A percentile compares a stretch with the other conserved stretches of the same genome.
Conservation (phyloP, 768 basidiomycete genomes). For the Podaxis carcinomalis region DNA sequence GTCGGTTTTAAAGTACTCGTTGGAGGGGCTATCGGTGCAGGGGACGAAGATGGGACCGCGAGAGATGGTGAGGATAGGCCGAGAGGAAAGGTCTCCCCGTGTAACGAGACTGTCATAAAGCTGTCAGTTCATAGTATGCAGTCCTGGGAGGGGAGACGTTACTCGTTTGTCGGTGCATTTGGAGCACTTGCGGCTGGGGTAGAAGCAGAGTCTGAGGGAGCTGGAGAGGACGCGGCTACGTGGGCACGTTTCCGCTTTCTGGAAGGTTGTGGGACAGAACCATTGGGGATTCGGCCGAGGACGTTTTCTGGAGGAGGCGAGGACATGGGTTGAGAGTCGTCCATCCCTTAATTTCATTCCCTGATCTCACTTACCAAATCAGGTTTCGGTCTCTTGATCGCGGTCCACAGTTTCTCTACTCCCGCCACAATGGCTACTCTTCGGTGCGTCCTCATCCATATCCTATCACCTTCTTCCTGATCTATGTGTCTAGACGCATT, state of each 20-base stretch:
- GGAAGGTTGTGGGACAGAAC: slow-evolving; percentile 28
- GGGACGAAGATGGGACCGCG: slow-evolving; percentile 70
- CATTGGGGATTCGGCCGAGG: slow-evolving; percentile 20
- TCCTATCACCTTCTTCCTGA: slow-evolving; percentile 16
- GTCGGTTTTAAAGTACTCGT: slow-evolving; percentile 64
- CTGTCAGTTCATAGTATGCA: slow-evolving; percentile 6
- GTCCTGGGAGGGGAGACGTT: not conserved
- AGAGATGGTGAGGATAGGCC: slow-evolving; percentile 69
- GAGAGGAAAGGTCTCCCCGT: slow-evolving; percentile 63
- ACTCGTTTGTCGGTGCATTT: slow-evolving; percentile 11
- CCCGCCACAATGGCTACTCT: slow-evolving; percentile 32
- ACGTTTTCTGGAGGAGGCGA: slow-evolving; percentile 10
- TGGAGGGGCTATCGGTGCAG: slow-evolving; percentile 37
- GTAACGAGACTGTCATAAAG: slow-evolving; percentile 48
- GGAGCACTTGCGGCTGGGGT: slow-evolving; percentile 25
- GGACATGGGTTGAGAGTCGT: slow-evolving; percentile 1
- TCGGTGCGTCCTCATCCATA: slow-evolving; percentile 26
- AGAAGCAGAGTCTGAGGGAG: slow-evolving; percentile 49
- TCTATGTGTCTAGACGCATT: slow-evolving; percentile 50
- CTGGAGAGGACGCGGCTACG: slow-evolving; percentile 48
- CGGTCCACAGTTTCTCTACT: not conserved
- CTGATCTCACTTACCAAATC: slow-evolving; percentile 6
- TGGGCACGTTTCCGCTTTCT: slow-evolving; percentile 58
- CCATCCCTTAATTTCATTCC: not conserved
- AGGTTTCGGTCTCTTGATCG: not conserved